These are phyloP conservation scores for Boletus patriciae DNA, from an alignment of 768 basidiomycete genomes.

Conservation along the genomic window DNA sequence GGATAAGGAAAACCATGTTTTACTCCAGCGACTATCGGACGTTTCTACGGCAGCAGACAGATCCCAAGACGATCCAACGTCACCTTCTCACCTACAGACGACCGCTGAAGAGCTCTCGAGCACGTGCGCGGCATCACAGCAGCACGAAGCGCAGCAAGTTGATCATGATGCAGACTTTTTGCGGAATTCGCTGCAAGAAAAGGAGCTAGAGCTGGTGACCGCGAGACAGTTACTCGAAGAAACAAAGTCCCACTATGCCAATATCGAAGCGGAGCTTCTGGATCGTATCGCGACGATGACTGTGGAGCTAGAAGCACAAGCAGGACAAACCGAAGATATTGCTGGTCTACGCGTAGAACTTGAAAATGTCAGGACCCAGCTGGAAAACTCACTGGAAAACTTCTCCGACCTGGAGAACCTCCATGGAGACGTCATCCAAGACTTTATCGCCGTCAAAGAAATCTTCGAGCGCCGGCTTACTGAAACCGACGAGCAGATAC, in stretches of 20 bases:
- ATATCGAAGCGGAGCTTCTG: constrained; percentile 32
- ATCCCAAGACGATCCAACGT: not conserved
- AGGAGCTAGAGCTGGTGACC: constrained; percentile 36
- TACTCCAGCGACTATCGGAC: constrained; percentile 14
- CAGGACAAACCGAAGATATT: constrained; percentile 18
- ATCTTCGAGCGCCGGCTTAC: constrained; percentile 35
- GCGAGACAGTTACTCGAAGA: constrained; percentile 36
- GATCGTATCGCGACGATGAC: constrained; percentile 29
- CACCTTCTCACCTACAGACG: not conserved
- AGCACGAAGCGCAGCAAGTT: constrained; percentile 1
- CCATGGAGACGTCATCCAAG: constrained; percentile 24
- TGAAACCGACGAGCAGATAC: constrained; percentile 21
- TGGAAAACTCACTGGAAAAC: constrained; percentile 23
- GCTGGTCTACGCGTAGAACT: constrained; percentile 26
- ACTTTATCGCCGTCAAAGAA: constrained; percentile 25
- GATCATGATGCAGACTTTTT: constrained; percentile 37
- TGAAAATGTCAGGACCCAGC: constrained; percentile 22
- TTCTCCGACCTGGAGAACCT: constrained; percentile 28
- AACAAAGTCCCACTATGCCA: constrained; percentile 35
- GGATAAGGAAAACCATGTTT: constrained; percentile 10
- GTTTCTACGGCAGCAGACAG: not conserved
- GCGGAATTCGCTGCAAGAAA: constrained; percentile 38
- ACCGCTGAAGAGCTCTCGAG: constrained; percentile 1
- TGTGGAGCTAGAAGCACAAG: constrained; percentile 12
- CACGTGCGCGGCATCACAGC: not conserved